Evolutionary conservation across 768 basidiomycete genomes (phyloP), one percentile per base, ranked within the genome.

Genomic region (Ramaria sp.): DNA sequence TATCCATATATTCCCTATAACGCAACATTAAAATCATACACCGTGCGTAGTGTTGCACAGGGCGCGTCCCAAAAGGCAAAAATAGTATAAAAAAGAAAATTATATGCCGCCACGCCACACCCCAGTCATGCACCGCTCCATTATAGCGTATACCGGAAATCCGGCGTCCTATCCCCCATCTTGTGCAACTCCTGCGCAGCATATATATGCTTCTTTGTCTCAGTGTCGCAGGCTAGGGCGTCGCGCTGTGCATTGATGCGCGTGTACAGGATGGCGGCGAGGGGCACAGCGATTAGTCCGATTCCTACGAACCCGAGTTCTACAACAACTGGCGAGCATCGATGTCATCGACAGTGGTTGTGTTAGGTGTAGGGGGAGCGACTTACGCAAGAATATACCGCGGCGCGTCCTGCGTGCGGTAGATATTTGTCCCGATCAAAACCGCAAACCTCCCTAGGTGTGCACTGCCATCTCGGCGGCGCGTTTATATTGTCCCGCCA

Each of bases 291-390:
- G 7, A 84, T 70, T 61, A 84, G 70, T 0, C 84, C 84, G 31
- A 88, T 81, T 4, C 78, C 79, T n/a, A 85, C 74, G 58, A 86
- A 83, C 81, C 82, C 82, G 20, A 86, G 69, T 66, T 84, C 83
- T 13, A 83, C 51, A 1, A 70, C 81, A 62, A 84, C 84, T 84
- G 45, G 24, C 4, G 27, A 13, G 17, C 15, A 46, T n/a, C 45
- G n/a, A 46, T 10, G 51, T 37, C 15, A 52, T 39, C 34, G 27
- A 22, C 5, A 3, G 17, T 37, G 33, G 10, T 37, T n/a, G 11
- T 12, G 17, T 2, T 12, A 19, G 17, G 7, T 10, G 17, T 52
- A 27, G 27, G 27, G 19, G 6, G 33, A 38, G 17, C n/a, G 38
- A 60, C 59, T 5, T 27, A 86, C 85, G 85, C 85, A 43, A 83